phyloP scores from a whole-genome alignment of 2,329 filamentous ascomycete species.

The Alternaria sp. region DNA sequence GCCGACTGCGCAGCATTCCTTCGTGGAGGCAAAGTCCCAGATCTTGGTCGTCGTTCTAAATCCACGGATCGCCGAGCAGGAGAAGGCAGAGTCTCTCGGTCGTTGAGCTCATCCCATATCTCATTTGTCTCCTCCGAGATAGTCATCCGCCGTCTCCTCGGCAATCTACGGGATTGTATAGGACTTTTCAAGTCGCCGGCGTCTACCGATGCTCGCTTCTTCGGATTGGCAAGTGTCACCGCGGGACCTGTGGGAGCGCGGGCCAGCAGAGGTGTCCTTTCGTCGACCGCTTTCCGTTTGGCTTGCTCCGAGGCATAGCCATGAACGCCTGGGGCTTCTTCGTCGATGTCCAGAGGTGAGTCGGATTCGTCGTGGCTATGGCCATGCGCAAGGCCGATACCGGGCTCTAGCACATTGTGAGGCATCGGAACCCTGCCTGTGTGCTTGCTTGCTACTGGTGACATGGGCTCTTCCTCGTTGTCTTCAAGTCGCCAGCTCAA shows the following conservation, averaged over 20 bases:
- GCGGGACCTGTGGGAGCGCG: slow-evolving; percentile 44
- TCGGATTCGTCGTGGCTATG: slow-evolving; percentile 62
- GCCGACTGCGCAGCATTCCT: slow-evolving; percentile 38
- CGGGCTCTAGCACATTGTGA: slow-evolving; percentile 77
- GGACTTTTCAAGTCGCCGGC: slow-evolving; percentile 26
- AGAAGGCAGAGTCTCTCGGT: slow-evolving; percentile 51
- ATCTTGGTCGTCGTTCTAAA: slow-evolving; percentile 38
- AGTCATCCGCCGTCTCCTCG: slow-evolving; percentile 49
- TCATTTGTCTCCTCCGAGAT: slow-evolving; percentile 74
- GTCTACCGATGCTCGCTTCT: slow-evolving; percentile 32
- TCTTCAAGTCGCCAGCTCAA: slow-evolving; percentile 93
- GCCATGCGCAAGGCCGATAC: slow-evolving; percentile 79
- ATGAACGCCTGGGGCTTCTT: slow-evolving; percentile 36
- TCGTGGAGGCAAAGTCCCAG: slow-evolving; percentile 40
- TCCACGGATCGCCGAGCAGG: slow-evolving; percentile 40
- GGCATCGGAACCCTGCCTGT: slow-evolving; percentile 50
- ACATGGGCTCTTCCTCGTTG: slow-evolving; percentile 65
- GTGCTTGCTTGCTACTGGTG: slow-evolving; percentile 44
- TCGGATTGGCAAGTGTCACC: slow-evolving; percentile 26
- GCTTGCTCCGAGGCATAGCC: slow-evolving; percentile 33
- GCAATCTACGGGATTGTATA: slow-evolving; percentile 30
- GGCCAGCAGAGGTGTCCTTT: slow-evolving; percentile 46
- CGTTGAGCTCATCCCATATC: slow-evolving; percentile 88
- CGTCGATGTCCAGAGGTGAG: slow-evolving; percentile 37
- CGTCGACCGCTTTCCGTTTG: slow-evolving; percentile 36